Percentiles rank a stretch among this genome's conserved stretches.
Evolutionary conservation across 331 rosid genomes (phyloP).

Genomic region (Arachis monticola): DNA sequence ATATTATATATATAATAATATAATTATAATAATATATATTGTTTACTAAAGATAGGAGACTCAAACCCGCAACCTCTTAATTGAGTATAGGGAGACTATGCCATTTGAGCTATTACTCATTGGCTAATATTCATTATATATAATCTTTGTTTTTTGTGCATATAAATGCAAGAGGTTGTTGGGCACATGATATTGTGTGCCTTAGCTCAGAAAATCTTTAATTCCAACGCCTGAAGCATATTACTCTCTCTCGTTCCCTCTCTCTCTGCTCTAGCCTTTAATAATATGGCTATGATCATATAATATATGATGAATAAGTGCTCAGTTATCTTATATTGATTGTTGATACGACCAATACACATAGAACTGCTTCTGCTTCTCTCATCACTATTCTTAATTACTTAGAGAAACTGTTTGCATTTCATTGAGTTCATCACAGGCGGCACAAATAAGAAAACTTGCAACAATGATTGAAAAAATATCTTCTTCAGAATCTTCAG

Average conservation of each 20-base stretch:
- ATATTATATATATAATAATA: no score
- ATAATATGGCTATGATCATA: background rate
- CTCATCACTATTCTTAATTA: no score
- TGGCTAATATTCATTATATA: background rate
- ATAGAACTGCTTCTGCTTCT: background rate
- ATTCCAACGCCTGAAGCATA: background rate
- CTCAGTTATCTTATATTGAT: background rate
- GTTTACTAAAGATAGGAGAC: no score
- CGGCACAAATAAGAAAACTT: background rate
- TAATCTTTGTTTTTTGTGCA: background rate
- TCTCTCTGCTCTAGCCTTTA: background rate
- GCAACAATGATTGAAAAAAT: background rate
- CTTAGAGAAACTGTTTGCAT: background rate
- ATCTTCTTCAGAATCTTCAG: background rate
- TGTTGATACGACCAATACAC: background rate
- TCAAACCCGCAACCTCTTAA: no score
- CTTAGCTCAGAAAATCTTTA: background rate
- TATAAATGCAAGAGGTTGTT: background rate
- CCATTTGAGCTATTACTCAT: no score
- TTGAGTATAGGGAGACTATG: no score
- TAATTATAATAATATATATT: no score
- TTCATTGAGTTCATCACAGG: conserved; percentile 19
- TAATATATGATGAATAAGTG: background rate
- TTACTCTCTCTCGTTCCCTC: no score
- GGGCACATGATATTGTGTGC: background rate